Percentiles rank a stretch among this genome's conserved stretches.
These are phyloP conservation scores for Pseudogymnoascus sp. DNA, from an alignment of 2,329 filamentous ascomycete genomes.

Conservation along the genomic window DNA sequence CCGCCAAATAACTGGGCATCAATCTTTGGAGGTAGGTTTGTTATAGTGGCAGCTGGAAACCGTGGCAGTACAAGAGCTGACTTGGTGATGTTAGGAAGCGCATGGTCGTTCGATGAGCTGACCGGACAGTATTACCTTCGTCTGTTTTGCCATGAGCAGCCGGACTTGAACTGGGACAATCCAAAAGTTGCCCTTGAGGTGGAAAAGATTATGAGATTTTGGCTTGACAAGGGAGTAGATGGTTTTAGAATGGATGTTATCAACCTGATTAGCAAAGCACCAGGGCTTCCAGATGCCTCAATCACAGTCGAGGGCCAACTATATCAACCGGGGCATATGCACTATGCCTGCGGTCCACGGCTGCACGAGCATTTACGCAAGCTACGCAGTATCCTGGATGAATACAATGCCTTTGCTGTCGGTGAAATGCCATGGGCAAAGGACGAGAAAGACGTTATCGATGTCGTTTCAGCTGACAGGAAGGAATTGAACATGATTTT, in stretches of 20 bases:
- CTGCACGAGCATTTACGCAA: conserved; percentile 46
- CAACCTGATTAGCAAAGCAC: conserved; percentile 58
- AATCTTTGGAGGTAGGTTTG: conserved; percentile 36
- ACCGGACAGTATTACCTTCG: conserved; percentile 49
- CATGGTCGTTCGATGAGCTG: conserved; percentile 46
- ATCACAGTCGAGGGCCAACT: conserved; percentile 34
- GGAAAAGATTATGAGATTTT: conserved; percentile 64
- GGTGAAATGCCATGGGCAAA: conserved; percentile 42
- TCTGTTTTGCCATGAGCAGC: conserved; percentile 63
- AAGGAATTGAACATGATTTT: conserved; percentile 66
- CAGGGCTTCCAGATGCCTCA: conserved; percentile 48
- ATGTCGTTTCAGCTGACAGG: conserved; percentile 48
- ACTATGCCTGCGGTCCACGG: conserved; percentile 49
- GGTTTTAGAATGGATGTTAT: conserved; percentile 61
- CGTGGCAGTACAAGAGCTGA: conserved; percentile 32
- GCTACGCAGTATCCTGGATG: conserved; percentile 38
- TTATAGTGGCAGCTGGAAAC: conserved; percentile 21
- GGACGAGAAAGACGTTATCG: conserved; percentile 42
- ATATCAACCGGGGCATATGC: conserved; percentile 36
- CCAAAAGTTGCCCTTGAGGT: conserved; percentile 58
- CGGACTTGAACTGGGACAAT: conserved; percentile 73
- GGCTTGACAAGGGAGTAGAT: conserved; percentile 57
- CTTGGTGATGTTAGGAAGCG: conserved; percentile 26
- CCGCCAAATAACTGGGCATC: conserved; percentile 41
- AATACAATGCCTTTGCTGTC: conserved; percentile 46